Base-by-base conservation (phyloP, 306 rosid species). In the Trifolium repens region DNA sequence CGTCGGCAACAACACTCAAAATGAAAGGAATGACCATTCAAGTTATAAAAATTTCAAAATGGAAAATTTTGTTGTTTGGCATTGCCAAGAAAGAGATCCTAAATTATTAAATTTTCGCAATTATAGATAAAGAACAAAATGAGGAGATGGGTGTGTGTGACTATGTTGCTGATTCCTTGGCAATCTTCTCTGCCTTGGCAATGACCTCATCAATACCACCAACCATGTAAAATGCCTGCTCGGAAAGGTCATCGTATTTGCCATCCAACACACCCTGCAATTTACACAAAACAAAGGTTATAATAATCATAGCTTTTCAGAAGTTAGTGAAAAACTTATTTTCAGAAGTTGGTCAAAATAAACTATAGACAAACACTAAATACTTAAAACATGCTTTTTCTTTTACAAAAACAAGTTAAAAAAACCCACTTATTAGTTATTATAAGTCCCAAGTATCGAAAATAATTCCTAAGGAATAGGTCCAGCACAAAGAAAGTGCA, bases 191-290 rank as follows among this genome's bases (percentile, higher is more conserved):
- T 5, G 98, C 99, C 88, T 94, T 92, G 0, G 96, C 98, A 80
- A 94, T 73, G 73, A 90, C 98, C 80, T 94, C 99, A 1, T 94
- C 99, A 66, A 94, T 94, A 15, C 99, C 99, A 32, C 99, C 98
- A 57, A 94, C 99, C 99, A 94, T 94, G 85, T 94, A 94, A 79
- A 94, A 94, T 22, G 99, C 80, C 16, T 94, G 99, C 75, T 94
- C 99, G 1, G 96, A 1, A 70, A 94, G 93, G 82, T 94, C 99
- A 73, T 94, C 99, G 9, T 86, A 94, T 74, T 92, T 94, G 1
- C 99, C 99, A 75, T 94, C 99, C 89, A 94, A 89, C 73, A 94
- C 98, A 47, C 96, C 98, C 98, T 94, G 90, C 30, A 74, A 57
- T 8, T 39, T 69, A 61, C 67, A 84, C 11, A 12, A 69, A 15